Conservation (phyloP, 1,139 yeast genomes). For the Saccharomycopsis phalli region DNA sequence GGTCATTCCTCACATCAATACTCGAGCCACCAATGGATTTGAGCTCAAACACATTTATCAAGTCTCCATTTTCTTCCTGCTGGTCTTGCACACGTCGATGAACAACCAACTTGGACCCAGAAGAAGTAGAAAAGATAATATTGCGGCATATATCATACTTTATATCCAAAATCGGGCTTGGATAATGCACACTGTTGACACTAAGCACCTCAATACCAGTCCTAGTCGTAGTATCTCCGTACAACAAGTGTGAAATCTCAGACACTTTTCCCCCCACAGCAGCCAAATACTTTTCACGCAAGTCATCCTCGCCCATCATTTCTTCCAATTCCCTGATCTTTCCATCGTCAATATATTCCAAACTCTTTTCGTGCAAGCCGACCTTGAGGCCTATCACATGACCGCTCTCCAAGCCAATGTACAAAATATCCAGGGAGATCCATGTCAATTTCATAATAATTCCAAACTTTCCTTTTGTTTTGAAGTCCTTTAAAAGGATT, state of each 20-base stretch:
- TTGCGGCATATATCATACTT: constrained; percentile 4
- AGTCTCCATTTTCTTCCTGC: background rate
- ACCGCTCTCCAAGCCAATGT: constrained; percentile 19
- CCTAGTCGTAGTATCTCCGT: constrained; percentile 16
- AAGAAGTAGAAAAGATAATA: constrained; percentile 6
- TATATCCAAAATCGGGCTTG: constrained; percentile 17
- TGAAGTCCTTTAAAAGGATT: constrained; percentile 7
- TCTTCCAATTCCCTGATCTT: constrained; percentile 8
- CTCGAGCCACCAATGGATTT: constrained; percentile 13
- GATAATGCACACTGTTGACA: constrained; percentile 10
- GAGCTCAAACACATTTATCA: constrained; percentile 1
- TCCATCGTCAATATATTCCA: constrained; percentile 10
- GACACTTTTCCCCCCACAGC: constrained; percentile 7
- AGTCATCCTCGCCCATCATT: constrained; percentile 10
- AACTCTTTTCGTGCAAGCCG: constrained; percentile 4
- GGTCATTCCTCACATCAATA: constrained; percentile 10
- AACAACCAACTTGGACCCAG: constrained; percentile 11
- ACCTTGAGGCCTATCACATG: constrained; percentile 11
- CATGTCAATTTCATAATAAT: constrained; percentile 18
- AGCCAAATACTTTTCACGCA: constrained; percentile 3
- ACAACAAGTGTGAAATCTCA: constrained; percentile 11
- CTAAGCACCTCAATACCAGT: constrained; percentile 5
- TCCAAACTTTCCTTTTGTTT: constrained; percentile 11
- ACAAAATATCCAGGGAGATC: constrained; percentile 2
- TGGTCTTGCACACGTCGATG: background rate